Conservation (phyloP, 148 eudicot species). For the Salicornia ramosissima region DNA sequence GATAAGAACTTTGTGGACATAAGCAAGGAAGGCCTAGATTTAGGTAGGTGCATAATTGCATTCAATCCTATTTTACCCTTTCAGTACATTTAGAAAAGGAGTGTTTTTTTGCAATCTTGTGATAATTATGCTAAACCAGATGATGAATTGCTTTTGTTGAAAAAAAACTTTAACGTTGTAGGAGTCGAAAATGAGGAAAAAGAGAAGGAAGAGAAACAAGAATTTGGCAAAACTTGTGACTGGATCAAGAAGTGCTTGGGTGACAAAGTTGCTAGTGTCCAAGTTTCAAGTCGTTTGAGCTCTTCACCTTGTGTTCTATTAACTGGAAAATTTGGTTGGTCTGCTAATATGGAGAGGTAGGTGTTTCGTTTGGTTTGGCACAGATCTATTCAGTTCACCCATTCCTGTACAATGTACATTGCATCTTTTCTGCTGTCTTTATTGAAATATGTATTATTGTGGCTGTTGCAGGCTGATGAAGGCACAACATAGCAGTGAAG, state of each 20-base stretch:
- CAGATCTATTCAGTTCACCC: too few species aligned
- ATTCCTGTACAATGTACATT: neutral
- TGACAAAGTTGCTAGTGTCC: constrained; percentile 89
- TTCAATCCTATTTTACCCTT: neutral
- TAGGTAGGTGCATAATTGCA: constrained; percentile 48
- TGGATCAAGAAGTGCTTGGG: constrained; percentile 91
- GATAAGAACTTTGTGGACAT: constrained; percentile 84
- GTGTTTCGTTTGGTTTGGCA: neutral
- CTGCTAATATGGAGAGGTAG: constrained; percentile 99
- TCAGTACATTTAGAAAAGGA: neutral
- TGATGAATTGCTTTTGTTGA: neutral
- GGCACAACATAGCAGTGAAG: constrained; percentile 60
- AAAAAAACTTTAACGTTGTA: constrained; percentile 23
- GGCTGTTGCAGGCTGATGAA: constrained; percentile 80
- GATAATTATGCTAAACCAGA: neutral
- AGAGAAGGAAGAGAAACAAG: constrained; percentile 67
- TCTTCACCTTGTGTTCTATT: constrained; percentile 93
- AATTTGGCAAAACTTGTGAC: constrained; percentile 82
- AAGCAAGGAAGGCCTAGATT: constrained; percentile 92
- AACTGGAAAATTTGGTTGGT: constrained; percentile 90
- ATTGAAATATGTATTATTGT: neutral
- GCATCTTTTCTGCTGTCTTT: neutral
- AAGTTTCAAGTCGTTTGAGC: constrained; percentile 80
- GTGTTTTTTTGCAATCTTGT: neutral
- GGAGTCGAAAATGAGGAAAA: constrained; percentile 82